phyloP scores from a whole-genome alignment of 495 filamentous ascomycete species.

The Xylaria telfairii region DNA sequence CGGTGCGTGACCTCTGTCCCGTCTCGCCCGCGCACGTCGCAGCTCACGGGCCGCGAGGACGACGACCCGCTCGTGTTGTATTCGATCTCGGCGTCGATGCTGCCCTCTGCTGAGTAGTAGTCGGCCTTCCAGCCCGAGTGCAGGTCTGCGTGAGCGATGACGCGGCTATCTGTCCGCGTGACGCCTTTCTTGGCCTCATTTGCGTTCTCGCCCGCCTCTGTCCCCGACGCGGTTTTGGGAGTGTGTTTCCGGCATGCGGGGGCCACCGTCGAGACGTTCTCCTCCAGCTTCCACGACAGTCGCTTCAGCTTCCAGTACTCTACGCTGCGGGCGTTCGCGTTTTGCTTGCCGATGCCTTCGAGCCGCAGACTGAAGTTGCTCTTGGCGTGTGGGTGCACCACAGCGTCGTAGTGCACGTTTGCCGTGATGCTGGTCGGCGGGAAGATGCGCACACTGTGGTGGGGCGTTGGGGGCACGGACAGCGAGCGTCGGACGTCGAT shows the following conservation, averaged over 20 bases:
- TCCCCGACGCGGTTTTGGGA: constrained; percentile 57
- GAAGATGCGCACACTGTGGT: constrained; percentile 88
- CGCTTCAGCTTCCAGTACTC: constrained; percentile 87
- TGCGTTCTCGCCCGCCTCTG: constrained; percentile 36
- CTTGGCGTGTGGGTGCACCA: constrained; percentile 86
- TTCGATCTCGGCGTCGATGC: constrained; percentile 83
- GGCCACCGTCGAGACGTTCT: constrained; percentile 78
- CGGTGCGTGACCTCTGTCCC: constrained; percentile 82
- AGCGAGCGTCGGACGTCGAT: constrained; percentile 80
- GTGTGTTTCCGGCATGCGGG: constrained; percentile 81
- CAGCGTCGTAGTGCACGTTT: constrained; percentile 75
- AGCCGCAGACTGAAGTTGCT: constrained; percentile 80
- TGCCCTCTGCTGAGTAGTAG: constrained; percentile 73
- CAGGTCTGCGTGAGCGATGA: constrained; percentile 76
- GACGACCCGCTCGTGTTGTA: constrained; percentile 65
- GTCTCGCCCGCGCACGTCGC: constrained; percentile 79
- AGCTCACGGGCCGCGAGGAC: constrained; percentile 52
- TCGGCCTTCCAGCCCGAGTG: constrained; percentile 97
- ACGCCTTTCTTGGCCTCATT: constrained; percentile 69
- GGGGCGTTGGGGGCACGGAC: constrained; percentile 61
- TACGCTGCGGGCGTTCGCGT: constrained; percentile 54
- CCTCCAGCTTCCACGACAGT: constrained; percentile 91
- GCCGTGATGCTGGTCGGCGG: constrained; percentile 93
- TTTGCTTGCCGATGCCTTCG: constrained; percentile 75
- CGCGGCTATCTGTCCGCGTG: constrained; percentile 75